phyloP scores from a whole-genome alignment of 2,329 filamentous ascomycete species.

The Aspergillus sp. region DNA sequence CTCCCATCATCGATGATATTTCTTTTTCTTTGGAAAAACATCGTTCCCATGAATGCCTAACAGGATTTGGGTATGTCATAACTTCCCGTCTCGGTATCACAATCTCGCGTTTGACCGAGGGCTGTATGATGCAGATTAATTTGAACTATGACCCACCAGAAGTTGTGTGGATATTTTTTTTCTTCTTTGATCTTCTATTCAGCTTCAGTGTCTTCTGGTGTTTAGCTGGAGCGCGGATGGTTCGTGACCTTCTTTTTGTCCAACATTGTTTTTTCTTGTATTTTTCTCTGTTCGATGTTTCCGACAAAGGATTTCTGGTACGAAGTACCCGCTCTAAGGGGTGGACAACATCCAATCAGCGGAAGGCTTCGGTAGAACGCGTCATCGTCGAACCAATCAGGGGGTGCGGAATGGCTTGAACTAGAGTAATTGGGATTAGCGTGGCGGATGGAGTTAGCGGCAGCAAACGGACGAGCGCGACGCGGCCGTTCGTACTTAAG shows the following conservation, averaged over 20 bases:
- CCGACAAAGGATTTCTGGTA: slow-evolving; percentile 23
- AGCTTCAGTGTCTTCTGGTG: slow-evolving; percentile 1
- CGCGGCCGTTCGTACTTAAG: slow-evolving; percentile 39
- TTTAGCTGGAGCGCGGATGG: not conserved
- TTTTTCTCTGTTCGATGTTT: slow-evolving; percentile 13
- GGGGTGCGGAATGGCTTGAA: slow-evolving; percentile 25
- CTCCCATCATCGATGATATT: not conserved
- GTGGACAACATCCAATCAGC: slow-evolving; percentile 22
- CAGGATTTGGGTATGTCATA: slow-evolving; percentile 21
- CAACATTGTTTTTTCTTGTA: not conserved
- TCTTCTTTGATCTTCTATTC: slow-evolving; percentile 11
- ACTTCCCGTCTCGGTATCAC: slow-evolving; percentile 16
- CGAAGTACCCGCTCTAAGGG: slow-evolving; percentile 16
- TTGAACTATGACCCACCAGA: not conserved
- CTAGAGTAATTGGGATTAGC: slow-evolving; percentile 33
- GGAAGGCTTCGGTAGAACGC: slow-evolving; percentile 16
- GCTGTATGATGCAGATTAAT: not conserved
- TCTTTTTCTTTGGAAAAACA: not conserved
- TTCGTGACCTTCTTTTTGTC: not conserved
- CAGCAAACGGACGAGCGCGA: slow-evolving; percentile 31
- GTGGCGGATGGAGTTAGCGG: slow-evolving; percentile 36
- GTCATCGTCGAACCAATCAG: slow-evolving; percentile 31
- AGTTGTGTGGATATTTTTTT: not conserved
- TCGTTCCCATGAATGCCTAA: slow-evolving; percentile 20
- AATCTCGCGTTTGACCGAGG: slow-evolving; percentile 9